A percentile compares a stretch with the other conserved stretches of the same genome.
Conservation (phyloP, 2,329 filamentous ascomycete genomes). For the Lasiodiplodia sp. region DNA sequence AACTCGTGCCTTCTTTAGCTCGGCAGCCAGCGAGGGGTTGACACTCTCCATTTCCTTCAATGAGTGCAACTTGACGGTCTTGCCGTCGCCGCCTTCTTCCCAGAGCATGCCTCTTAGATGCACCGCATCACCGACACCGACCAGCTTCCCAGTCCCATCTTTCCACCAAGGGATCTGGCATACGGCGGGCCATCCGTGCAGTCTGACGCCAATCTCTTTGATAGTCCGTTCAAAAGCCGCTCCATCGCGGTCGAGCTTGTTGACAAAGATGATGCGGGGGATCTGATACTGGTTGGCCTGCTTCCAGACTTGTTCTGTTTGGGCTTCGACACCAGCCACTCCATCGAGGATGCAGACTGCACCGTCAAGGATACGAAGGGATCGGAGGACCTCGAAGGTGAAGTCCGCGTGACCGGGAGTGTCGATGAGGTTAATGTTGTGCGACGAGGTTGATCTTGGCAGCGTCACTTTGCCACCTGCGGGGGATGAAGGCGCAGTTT, state of each 20-base stretch:
- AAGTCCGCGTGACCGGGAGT: slow-evolving; percentile 98
- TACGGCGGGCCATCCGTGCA: slow-evolving; percentile 85
- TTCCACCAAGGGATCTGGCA: slow-evolving; percentile 97
- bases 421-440: slow-evolving; percentile 87
- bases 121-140: slow-evolving; percentile 85
- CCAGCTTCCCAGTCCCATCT: slow-evolving; percentile 72
- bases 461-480: not conserved
- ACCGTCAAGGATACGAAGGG: slow-evolving; percentile 84
- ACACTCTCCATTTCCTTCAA: slow-evolving; percentile 61
- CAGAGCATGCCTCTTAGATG: slow-evolving; percentile 78
- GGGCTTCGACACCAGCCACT: slow-evolving; percentile 92
- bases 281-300: slow-evolving; percentile 88
- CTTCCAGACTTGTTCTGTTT: slow-evolving; percentile 95
- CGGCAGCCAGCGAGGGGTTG: slow-evolving; percentile 62
- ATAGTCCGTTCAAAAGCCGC: slow-evolving; percentile 85
- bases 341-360: slow-evolving; percentile 93
- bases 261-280: slow-evolving; percentile 81
- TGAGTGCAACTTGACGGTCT: slow-evolving; percentile 63
- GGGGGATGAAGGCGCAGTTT: slow-evolving; percentile 35
- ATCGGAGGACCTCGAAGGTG: slow-evolving; percentile 93
- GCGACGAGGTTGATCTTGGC: slow-evolving; percentile 24
- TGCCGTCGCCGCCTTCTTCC: slow-evolving; percentile 71
- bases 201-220: slow-evolving; percentile 79
- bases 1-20: slow-evolving; percentile 77
- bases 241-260: slow-evolving; percentile 85